These are phyloP conservation scores for Metschnikowia vanudenii DNA, from an alignment of 805 yeast species.

Conservation along the genomic window DNA sequence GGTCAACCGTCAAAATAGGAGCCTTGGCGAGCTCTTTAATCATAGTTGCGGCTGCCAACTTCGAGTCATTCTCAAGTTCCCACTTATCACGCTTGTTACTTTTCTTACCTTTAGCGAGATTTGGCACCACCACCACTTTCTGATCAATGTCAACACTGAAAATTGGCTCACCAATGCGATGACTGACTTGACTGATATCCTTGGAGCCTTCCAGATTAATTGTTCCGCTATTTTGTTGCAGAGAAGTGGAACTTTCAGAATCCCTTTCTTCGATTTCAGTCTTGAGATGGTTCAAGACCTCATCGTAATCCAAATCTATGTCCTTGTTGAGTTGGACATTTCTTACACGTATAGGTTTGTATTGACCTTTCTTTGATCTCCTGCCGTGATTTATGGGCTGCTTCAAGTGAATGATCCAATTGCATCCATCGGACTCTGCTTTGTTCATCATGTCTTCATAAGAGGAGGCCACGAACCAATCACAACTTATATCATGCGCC, in stretches of 20 bases:
- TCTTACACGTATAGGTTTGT: constrained; percentile 74
- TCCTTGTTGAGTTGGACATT: constrained; percentile 62
- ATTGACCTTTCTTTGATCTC: constrained; percentile 37
- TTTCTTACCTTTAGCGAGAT: constrained; percentile 79
- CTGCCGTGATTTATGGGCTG: constrained; percentile 52
- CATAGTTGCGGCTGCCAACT: constrained; percentile 54
- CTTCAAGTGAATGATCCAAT: constrained; percentile 74
- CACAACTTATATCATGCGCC: constrained; percentile 79
- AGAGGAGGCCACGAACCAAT: constrained; percentile 38
- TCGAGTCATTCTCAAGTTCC: constrained; percentile 73
- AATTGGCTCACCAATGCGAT: constrained; percentile 27
- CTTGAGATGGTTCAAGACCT: constrained; percentile 44
- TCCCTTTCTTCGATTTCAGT: constrained; percentile 27
- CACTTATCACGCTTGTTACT: constrained; percentile 73
- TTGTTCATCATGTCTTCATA: constrained; percentile 63
- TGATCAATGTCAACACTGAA: constrained; percentile 44
- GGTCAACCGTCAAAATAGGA: constrained; percentile 78
- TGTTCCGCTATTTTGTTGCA: constrained; percentile 4
- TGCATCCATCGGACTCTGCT: constrained; percentile 69
- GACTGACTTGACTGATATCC: constrained; percentile 4
- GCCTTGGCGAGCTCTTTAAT: constrained; percentile 57
- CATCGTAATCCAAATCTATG: constrained; percentile 69
- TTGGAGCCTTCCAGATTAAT: neutral
- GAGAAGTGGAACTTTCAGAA: constrained; percentile 11
- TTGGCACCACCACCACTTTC: constrained; percentile 65